Base-by-base conservation (phyloP, 2,329 filamentous ascomycete genomes). In the Monosporascus sp. region DNA sequence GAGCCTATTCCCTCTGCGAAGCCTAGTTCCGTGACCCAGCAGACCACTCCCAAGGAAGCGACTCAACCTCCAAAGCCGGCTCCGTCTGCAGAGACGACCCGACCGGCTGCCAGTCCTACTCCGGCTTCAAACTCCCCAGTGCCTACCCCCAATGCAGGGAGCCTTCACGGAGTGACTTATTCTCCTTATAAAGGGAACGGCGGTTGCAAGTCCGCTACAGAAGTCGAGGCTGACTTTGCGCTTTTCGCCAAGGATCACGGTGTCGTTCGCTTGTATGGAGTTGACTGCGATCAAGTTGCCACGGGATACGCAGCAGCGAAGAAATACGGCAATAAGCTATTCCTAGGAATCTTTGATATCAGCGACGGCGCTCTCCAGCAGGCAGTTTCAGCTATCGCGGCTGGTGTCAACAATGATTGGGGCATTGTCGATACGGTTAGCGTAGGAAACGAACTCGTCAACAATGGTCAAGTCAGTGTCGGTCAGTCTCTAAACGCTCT, bases 361-460 rank as follows among this genome's bases (percentile, higher is more conserved):
- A 69, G 72, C 42, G 67, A 77, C 7, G 74, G 8, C 7, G 42
- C 42, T 17, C 22, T 88, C 17, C 68, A 74, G 15, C 57, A 71
- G 1, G 83, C 89, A 54, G 75, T 89, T n/a, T 60, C 77, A 9
- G 75, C 72, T 31, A 83, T 95, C 55, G 79, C 84, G 51, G 67
- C 74, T 5, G 83, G 79, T 15, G 75, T 88, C 42, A 58, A 73
- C 6, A 75, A 78, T 31, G 81, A 89, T 68, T 96, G 89, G 89
- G 75, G 74, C 48, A 67, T 74, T 15, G 79, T 95, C 56, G 78
- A 88, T 65, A 87, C 88, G 2, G 78, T 96, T 63, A 82, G 82
- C 52, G 79, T 96, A 42, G 90, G 90, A 56, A 96, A 96, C 66
- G 90, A 96, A 69, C 75, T 87, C 36, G 83, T 96, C 67, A 87